Percentiles rank a stretch among this genome's conserved stretches.
Evolutionary conservation across 139 green algal species (phyloP).

Genomic region (Micractinium conductrix): DNA sequence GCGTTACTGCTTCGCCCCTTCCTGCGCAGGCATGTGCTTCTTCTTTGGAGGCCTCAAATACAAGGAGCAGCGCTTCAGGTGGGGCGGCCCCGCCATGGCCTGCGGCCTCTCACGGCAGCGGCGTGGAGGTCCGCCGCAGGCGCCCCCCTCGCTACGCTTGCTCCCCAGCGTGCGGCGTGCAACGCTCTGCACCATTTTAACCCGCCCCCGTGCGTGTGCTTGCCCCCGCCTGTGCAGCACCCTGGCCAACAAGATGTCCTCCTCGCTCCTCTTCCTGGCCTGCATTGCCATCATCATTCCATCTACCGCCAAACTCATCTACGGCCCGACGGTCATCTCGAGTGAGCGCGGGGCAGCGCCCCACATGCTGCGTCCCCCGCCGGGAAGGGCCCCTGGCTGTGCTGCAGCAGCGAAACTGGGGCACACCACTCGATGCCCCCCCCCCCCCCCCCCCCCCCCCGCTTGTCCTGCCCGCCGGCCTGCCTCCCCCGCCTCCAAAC

Average conservation of each 20-base stretch:
- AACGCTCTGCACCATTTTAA: conserved; percentile 33
- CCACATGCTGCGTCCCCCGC: too few species aligned
- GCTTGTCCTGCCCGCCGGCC: too few species aligned
- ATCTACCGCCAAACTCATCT: conserved; percentile 58
- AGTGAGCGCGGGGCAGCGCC: background rate
- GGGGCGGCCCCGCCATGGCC: background rate
- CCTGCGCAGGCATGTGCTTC: conserved; percentile 80
- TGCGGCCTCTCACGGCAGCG: background rate
- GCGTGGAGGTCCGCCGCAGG: background rate
- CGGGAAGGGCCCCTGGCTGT: too few species aligned
- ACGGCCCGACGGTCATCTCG: conserved; percentile 37
- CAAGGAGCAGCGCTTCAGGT: conserved; percentile 81
- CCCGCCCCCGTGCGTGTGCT: background rate
- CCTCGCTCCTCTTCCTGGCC: conserved; percentile 82
- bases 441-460: too few species aligned
- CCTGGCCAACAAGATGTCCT: conserved; percentile 54
- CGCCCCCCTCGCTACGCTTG: background rate
- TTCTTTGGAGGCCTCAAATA: conserved; percentile 79
- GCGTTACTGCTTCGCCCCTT: background rate
- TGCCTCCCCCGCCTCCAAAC: too few species aligned
- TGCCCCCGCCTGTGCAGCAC: background rate
- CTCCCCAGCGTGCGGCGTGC: background rate
- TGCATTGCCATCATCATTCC: conserved; percentile 81
- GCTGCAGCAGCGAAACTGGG: too few species aligned
- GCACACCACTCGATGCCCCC: too few species aligned